Evolutionary conservation across 345 rosid species (phyloP).

Genomic region (Capsella bursapastoris): DNA sequence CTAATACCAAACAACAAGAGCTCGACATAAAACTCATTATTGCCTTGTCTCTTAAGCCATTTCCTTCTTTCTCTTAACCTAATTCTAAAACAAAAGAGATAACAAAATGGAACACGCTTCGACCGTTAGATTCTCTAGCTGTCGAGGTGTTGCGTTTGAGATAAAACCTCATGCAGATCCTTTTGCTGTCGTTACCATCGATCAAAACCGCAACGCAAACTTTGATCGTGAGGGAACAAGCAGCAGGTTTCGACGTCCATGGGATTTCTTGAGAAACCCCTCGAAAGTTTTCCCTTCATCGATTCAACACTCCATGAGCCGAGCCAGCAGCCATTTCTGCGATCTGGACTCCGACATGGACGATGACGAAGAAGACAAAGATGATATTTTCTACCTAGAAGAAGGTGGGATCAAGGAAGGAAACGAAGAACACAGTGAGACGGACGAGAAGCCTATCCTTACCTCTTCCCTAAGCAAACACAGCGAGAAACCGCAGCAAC

Average conservation of each 20-base stretch:
- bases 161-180: conserved; percentile 60
- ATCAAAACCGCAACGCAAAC: conserved; percentile 35
- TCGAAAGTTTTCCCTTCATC: conserved; percentile 54
- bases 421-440: conserved; percentile 35
- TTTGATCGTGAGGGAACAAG: conserved; percentile 27
- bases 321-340: conserved; percentile 74
- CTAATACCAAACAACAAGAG: conserved; percentile 2
- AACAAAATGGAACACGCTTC: conserved; percentile 47
- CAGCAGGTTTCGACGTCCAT: conserved; percentile 47
- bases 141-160: conserved; percentile 75
- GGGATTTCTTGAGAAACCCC: conserved; percentile 45
- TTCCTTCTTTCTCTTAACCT: not conserved
- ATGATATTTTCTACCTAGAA: conserved; percentile 46
- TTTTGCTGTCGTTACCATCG: conserved; percentile 35
- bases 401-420: conserved; percentile 46
- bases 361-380: conserved; percentile 40
- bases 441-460: conserved; percentile 36
- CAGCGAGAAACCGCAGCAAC: conserved; percentile 47
- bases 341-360: conserved; percentile 55
- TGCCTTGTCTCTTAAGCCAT: conserved; percentile 26
- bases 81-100: not conserved
- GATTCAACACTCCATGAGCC: conserved; percentile 52
- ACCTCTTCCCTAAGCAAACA: conserved; percentile 43
- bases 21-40: not conserved
- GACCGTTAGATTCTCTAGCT: conserved; percentile 63